These are phyloP conservation scores for Papilionanthe hybrid DNA, from an alignment of 116 monocot species.

Conservation along the genomic window DNA sequence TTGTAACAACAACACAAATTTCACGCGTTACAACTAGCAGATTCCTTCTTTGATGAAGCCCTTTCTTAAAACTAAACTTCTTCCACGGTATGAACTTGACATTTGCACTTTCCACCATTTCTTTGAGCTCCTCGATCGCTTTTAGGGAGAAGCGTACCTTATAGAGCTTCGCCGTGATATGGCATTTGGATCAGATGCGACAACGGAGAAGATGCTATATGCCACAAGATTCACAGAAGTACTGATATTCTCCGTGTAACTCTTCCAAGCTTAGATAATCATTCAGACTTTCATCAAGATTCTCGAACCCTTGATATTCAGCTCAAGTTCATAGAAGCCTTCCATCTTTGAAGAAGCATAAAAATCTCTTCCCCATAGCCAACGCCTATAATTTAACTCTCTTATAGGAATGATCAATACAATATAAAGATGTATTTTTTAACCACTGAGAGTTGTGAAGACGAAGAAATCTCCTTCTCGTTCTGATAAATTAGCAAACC, in stretches of 20 bases:
- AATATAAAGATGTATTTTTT: neutral
- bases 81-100: conserved; percentile 50
- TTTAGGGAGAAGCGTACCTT: conserved; percentile 51
- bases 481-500: conserved; percentile 2
- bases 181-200: conserved; percentile 7
- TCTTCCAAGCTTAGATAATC: too few relatives aligned
- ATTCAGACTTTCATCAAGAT: too few relatives aligned
- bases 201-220: too few relatives aligned
- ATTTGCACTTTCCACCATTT: conserved; percentile 34
- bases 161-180: conserved; percentile 34
- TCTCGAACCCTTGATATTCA: too few relatives aligned
- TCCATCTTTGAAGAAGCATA: too few relatives aligned
- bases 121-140: conserved; percentile 51
- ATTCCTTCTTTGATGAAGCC: conserved; percentile 21
- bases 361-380: too few relatives aligned
- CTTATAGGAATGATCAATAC: neutral
- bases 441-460: neutral
- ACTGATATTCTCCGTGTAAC: too few relatives aligned
- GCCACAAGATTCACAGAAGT: too few relatives aligned
- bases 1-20: too few relatives aligned
- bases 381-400: neutral
- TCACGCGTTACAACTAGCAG: too few relatives aligned
- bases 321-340: too few relatives aligned
- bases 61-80: conserved; percentile 74
- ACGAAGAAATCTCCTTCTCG: neutral